Evolutionary conservation across 192 early-diverging fungal genomes (phyloP), one percentile per base, ranked within the genome.

Genomic region (Gigaspora rosea): DNA sequence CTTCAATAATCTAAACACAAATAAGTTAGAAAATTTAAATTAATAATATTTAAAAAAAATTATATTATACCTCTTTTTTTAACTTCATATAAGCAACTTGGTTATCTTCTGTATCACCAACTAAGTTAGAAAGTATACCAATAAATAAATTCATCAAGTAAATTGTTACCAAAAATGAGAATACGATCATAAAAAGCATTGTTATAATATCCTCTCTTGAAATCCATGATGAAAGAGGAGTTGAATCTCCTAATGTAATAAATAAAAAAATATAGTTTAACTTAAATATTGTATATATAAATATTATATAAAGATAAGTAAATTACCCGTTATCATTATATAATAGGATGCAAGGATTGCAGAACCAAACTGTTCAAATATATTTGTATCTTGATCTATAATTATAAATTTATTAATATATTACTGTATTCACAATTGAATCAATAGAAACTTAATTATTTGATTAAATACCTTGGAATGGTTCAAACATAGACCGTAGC

Each of bases 71-170:
- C 66, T 68, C 66, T 13, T 32, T 33, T 22, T 68, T 68, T 68
- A 36, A 16, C 18, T 32, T n/a, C 15, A 68, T 15, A 49, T 46
- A 68, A 22, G 15, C 12, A 16, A 9, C 20, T 41, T 36, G 8
- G 2, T 68, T 36, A 46, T 68, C 22, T 27, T 27, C 27, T 27
- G 16, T 20, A 15, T 68, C 22, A 1, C 36, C 47, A 27, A 68
- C 36, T 9, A 33, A 32, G 3, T 18, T 48, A 27, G 12, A 16
- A 20, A 68, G 18, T 6, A 68, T 15, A n/a, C 36, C 36, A 22
- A 68, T 68, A 47, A 68, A 68, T 22, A 68, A 22, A 68, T 68
- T 68, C 47, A 68, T 41, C 9, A 68, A 11, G 15, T 18, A 68
- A 16, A 68, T 4, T 12, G 36, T 36, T 16, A 22, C 15, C 10